These are phyloP conservation scores for Penicillium diatomitis DNA, from an alignment of 495 filamentous ascomycete genomes.

Conservation along the genomic window DNA sequence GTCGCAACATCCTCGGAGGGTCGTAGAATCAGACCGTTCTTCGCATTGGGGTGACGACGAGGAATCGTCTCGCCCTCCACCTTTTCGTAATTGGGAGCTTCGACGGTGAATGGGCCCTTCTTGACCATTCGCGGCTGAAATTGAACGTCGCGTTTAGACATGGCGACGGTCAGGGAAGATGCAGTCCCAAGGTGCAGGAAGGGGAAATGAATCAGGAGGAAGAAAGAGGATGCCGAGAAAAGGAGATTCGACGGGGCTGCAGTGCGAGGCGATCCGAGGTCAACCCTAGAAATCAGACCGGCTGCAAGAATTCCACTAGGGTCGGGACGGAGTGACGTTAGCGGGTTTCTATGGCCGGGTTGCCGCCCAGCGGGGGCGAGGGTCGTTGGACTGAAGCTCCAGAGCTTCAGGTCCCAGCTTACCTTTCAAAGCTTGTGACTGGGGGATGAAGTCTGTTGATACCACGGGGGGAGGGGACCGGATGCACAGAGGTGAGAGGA, in stretches of 20 bases:
- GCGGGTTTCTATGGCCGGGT: background rate
- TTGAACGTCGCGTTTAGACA: conserved; percentile 42
- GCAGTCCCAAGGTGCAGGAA: background rate
- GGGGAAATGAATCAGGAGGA: background rate
- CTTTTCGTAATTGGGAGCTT: conserved; percentile 61
- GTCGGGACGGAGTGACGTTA: conserved; percentile 5
- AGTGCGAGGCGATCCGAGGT: background rate
- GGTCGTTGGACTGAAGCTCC: too few relatives aligned
- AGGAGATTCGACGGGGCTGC: background rate
- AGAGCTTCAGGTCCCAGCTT: too few relatives aligned
- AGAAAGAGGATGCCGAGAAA: background rate
- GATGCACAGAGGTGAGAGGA: too few relatives aligned
- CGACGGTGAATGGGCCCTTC: conserved; percentile 63
- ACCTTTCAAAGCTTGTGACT: too few relatives aligned
- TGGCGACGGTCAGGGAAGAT: conserved; percentile 10
- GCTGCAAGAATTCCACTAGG: conserved; percentile 2
- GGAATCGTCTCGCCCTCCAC: conserved; percentile 87
- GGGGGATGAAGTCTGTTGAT: too few relatives aligned
- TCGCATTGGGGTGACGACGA: conserved; percentile 63
- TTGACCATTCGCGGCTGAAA: conserved; percentile 55
- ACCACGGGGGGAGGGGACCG: too few relatives aligned
- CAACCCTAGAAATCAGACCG: background rate
- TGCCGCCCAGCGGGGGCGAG: background rate
- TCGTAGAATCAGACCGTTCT: conserved; percentile 57
- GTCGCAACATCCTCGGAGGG: conserved; percentile 70